Evolutionary conservation across 2,329 filamentous ascomycete genomes (phyloP).

Genomic region (Purpureocillium takamizusanense): DNA sequence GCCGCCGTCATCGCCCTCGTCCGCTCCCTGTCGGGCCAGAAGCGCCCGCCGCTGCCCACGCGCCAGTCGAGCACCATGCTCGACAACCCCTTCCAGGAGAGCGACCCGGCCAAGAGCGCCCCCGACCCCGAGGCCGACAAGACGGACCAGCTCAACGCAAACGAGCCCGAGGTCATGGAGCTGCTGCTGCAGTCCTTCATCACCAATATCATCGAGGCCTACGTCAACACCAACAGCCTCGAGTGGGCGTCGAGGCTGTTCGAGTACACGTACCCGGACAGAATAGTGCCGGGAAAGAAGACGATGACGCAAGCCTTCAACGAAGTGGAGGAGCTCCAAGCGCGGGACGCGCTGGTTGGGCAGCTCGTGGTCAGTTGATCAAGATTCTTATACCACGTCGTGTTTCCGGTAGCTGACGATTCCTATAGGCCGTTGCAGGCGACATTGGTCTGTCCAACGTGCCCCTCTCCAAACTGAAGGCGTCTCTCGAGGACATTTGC

Average conservation of each 20-base stretch:
- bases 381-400: background rate
- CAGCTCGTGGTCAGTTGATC: constrained; percentile 52
- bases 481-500: constrained; percentile 29
- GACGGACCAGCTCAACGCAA: constrained; percentile 27
- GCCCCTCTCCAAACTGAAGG: constrained; percentile 35
- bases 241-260: constrained; percentile 57
- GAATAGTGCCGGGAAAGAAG: constrained; percentile 49
- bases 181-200: constrained; percentile 66
- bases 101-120: constrained; percentile 43
- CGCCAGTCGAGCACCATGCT: constrained; percentile 49
- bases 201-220: constrained; percentile 69
- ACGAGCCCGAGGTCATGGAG: constrained; percentile 52
- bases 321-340: constrained; percentile 50
- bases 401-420: too few species aligned
- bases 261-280: constrained; percentile 59
- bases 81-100: constrained; percentile 46
- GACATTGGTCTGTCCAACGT: constrained; percentile 47
- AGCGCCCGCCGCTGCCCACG: constrained; percentile 52
- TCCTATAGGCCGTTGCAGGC: constrained; percentile 48
- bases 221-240: constrained; percentile 52
- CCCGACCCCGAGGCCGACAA: constrained; percentile 50
- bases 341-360: constrained; percentile 58
- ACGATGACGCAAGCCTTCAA: constrained; percentile 58
- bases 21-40: constrained; percentile 57
- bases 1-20: constrained; percentile 62